Conservation (phyloP, 1,284 basidiomycete genomes). For the Quambalaria eucalypti region DNA sequence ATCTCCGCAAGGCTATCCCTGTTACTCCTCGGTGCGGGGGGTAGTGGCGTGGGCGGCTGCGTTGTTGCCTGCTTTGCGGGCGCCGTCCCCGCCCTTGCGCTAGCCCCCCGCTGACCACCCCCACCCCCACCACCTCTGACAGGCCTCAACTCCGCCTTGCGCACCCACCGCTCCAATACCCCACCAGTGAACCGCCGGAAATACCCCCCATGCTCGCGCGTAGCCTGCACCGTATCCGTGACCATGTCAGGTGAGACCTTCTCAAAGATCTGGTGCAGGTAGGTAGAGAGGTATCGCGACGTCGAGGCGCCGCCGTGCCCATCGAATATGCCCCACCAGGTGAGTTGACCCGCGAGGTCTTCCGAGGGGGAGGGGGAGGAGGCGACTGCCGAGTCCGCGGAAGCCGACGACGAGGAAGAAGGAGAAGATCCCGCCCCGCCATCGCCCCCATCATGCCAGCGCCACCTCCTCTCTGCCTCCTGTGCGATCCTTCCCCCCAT, state of each 20-base stretch:
- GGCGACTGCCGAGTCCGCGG: no score
- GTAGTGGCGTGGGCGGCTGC: no score
- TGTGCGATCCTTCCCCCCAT: slow-evolving; percentile 7
- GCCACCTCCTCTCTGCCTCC: slow-evolving; percentile 13
- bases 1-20: no score
- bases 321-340: slow-evolving; percentile 44
- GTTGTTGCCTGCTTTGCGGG: slow-evolving; percentile 3
- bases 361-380: no score
- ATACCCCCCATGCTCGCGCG: slow-evolving; percentile 39
- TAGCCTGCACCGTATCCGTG: slow-evolving; percentile 40
- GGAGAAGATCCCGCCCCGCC: slow-evolving; percentile 26
- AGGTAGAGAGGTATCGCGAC: slow-evolving; percentile 27
- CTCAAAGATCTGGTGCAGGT: slow-evolving; percentile 39
- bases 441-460: slow-evolving; percentile 22
- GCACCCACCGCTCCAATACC: slow-evolving; percentile 32
- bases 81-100: no score
- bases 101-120: no score
- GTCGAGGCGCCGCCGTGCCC: slow-evolving; percentile 37
- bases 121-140: slow-evolving; percentile 22
- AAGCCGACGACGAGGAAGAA: no score
- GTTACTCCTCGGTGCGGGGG: background rate
- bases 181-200: slow-evolving; percentile 41
- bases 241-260: slow-evolving; percentile 28
- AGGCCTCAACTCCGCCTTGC: slow-evolving; percentile 23
- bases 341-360: slow-evolving; percentile 39